phyloP scores from a whole-genome alignment of 345 rosid genomes.

The Durio zibethinus region DNA sequence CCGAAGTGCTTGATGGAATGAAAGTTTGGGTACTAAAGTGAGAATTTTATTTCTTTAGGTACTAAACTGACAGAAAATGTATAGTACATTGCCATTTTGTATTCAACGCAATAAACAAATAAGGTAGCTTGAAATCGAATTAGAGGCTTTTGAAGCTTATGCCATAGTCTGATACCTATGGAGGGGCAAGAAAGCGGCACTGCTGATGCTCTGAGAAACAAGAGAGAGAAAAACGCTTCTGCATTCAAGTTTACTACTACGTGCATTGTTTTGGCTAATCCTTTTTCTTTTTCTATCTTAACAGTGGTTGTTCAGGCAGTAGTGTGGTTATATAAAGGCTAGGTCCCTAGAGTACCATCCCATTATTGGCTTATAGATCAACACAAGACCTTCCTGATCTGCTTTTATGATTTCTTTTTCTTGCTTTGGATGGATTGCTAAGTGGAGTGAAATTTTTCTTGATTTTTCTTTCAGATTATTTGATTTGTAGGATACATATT shows the following conservation, averaged over 20 bases:
- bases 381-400: not conserved
- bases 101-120: too few relatives aligned
- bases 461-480: not conserved
- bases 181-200: not conserved
- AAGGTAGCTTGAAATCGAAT: slow-evolving; percentile 6
- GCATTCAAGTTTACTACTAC: not conserved
- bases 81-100: too few relatives aligned
- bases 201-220: not conserved
- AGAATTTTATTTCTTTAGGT: too few relatives aligned
- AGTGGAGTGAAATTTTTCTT: not conserved
- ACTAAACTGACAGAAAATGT: too few relatives aligned
- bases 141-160: slow-evolving; percentile 1
- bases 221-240: not conserved
- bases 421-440: not conserved
- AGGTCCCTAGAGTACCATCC: not conserved
- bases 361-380: not conserved
- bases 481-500: slow-evolving; percentile 3
- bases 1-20: too few relatives aligned
- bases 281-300: not conserved
- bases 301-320: not conserved
- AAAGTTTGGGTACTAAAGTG: too few relatives aligned
- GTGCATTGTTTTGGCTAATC: not conserved
- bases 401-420: not conserved
- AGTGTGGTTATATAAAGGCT: not conserved
- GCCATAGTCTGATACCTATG: not conserved